Percentiles rank a stretch among this genome's conserved stretches.
phyloP scores from a whole-genome alignment of 1,284 basidiomycete genomes.

The Phaffia rhodozyma region DNA sequence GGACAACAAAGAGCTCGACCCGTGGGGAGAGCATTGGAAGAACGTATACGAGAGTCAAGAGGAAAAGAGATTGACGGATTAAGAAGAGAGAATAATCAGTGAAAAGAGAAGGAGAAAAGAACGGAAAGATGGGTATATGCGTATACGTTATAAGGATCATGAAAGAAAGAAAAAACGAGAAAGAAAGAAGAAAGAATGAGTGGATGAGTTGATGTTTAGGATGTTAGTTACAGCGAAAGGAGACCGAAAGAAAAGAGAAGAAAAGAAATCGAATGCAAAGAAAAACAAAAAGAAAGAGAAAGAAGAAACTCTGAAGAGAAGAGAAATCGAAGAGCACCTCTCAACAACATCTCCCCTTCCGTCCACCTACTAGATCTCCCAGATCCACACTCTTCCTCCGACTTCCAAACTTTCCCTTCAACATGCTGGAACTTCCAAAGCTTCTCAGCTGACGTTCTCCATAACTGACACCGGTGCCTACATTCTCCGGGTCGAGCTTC shows the following conservation, averaged over 20 bases:
- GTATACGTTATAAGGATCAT: background rate
- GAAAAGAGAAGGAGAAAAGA: background rate
- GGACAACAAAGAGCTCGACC: too few species aligned
- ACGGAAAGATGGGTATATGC: background rate
- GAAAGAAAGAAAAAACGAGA: too few species aligned
- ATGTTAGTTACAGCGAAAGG: background rate
- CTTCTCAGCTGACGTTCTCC: constrained; percentile 81
- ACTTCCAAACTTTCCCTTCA: constrained; percentile 20
- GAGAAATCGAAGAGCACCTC: background rate
- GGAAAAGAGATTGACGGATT: too few species aligned
- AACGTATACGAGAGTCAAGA: too few species aligned
- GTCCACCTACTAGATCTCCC: constrained; percentile 30
- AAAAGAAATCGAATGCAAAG: background rate
- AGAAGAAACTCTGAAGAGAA: background rate
- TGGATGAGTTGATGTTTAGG: too few species aligned
- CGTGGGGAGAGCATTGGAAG: too few species aligned
- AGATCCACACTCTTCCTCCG: constrained; percentile 29
- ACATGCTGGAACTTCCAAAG: constrained; percentile 51
- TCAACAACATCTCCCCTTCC: constrained; percentile 28
- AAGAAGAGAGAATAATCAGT: background rate
- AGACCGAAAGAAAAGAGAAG: background rate
- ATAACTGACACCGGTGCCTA: constrained; percentile 88
- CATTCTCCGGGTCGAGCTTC: constrained; percentile 77
- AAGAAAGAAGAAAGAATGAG: too few species aligned
- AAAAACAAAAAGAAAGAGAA: background rate